phyloP scores from a whole-genome alignment of 257 asterid genomes.

The Ehretia macrophylla region DNA sequence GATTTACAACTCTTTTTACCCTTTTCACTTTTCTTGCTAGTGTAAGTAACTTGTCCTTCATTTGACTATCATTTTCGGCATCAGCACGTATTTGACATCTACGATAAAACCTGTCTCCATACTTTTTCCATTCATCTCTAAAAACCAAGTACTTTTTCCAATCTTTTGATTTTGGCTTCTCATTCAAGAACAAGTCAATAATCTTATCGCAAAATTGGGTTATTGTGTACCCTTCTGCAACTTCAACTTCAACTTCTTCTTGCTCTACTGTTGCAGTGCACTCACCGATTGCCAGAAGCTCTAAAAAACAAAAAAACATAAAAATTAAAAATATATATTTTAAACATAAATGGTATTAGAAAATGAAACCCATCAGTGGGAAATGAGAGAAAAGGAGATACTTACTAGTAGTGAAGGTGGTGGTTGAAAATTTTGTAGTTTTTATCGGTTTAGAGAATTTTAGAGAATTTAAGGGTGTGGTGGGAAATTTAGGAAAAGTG shows the following conservation, averaged over 20 bases:
- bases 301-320: slow-evolving; percentile 17
- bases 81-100: slow-evolving; percentile 60
- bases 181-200: slow-evolving; percentile 73
- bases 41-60: slow-evolving; percentile 53
- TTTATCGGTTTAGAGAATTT: slow-evolving; percentile 19
- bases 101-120: slow-evolving; percentile 54
- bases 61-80: slow-evolving; percentile 45
- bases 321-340: background rate
- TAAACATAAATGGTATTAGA: background rate
- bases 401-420: slow-evolving; percentile 20
- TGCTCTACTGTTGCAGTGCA: slow-evolving; percentile 31
- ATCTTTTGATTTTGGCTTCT: slow-evolving; percentile 79
- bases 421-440: slow-evolving; percentile 16
- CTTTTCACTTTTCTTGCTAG: slow-evolving; percentile 70
- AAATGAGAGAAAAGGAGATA: background rate
- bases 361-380: background rate
- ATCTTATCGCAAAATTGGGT: slow-evolving; percentile 80
- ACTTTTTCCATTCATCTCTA: slow-evolving; percentile 79
- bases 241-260: slow-evolving; percentile 45
- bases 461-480: slow-evolving; percentile 15
- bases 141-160: slow-evolving; percentile 76
- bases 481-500: slow-evolving; percentile 25
- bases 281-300: slow-evolving; percentile 23
- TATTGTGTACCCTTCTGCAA: slow-evolving; percentile 76
- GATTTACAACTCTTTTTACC: slow-evolving; percentile 27